Conservation (phyloP, 352 stramenopile species). For the Globisporangium takayamanum region DNA sequence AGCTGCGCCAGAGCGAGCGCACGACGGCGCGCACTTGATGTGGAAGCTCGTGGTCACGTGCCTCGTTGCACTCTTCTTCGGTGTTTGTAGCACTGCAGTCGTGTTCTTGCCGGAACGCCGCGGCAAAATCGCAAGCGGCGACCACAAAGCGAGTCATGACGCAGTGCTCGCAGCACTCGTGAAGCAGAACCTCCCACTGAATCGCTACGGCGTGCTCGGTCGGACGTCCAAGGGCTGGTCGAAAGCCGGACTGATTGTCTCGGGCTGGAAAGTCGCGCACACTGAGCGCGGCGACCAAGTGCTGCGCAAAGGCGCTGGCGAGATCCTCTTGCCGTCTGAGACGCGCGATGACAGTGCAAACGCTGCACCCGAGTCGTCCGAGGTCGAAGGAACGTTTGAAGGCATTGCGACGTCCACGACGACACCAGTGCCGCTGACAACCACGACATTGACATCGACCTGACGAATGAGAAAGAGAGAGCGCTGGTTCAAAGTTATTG, state of each 20-base stretch:
- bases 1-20: slow-evolving; percentile 11
- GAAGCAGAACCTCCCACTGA: slow-evolving; percentile 41
- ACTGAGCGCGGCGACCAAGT: slow-evolving; percentile 24
- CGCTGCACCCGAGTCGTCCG: not conserved
- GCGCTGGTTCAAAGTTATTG: not conserved
- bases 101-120: slow-evolving; percentile 23
- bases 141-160: slow-evolving; percentile 24
- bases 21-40: slow-evolving; percentile 8
- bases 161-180: slow-evolving; percentile 35
- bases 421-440: not conserved
- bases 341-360: not conserved
- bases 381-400: slow-evolving; percentile 11
- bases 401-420: not conserved
- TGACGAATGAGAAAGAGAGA: not conserved
- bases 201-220: slow-evolving; percentile 37
- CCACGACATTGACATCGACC: no score
- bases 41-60: slow-evolving; percentile 16
- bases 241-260: slow-evolving; percentile 32
- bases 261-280: slow-evolving; percentile 31
- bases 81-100: slow-evolving; percentile 19
- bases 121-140: slow-evolving; percentile 22
- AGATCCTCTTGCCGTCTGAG: slow-evolving; percentile 34
- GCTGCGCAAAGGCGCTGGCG: slow-evolving; percentile 36
- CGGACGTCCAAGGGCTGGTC: slow-evolving; percentile 36
- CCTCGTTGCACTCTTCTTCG: slow-evolving; percentile 16